Base-by-base conservation (phyloP, 768 basidiomycete species). In the Butyriboletus loyo region DNA sequence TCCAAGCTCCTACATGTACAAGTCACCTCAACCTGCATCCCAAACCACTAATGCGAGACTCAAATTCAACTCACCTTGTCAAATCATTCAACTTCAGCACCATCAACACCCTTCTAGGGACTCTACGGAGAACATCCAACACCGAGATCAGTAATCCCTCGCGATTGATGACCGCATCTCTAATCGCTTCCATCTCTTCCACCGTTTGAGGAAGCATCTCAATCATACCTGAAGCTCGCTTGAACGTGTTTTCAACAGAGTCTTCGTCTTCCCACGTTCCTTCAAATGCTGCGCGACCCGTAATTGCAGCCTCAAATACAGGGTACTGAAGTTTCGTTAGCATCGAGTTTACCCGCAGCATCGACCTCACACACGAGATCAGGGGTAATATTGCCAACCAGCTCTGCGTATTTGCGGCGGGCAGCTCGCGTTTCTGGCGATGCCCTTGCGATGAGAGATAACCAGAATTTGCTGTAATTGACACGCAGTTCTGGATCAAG, bases 301-400 rank as follows among this genome's bases (percentile, higher is more conserved):
- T 98, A 40, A 98, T 85, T 14, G 95, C 95, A 21, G 92, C 91
- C 69, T 98, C 93, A 55, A 98, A 94, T 11, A 97, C 80, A 9
- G 93, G 90, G 66, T 97, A 98, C 89, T 95, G 62, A 0, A 48
- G 27, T 21, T 42, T 46, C 28, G 43, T 50, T 22, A 52, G 39
- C 45, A 36, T 57, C n/a, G 36, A 45, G 19, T n/a, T 46, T 35
- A 27, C 14, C 1, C 21, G 9, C 7, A 44, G 35, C 31, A 47
- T 54, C 17, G 31, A 46, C 14, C 14, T 41, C 17, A 70, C 82
- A 50, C 61, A 95, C 92, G 58, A 95, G 77, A 54, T 93, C 92
- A 37, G 87, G 83, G 5, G 83, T 86, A 52, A 98, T 88, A 64
- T 96, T 96, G 5, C 92, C 97, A 11, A 98, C 92, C 2, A 92